Evolutionary conservation across 2,329 filamentous ascomycete species (phyloP).

Genomic region (Geosmithia flava): DNA sequence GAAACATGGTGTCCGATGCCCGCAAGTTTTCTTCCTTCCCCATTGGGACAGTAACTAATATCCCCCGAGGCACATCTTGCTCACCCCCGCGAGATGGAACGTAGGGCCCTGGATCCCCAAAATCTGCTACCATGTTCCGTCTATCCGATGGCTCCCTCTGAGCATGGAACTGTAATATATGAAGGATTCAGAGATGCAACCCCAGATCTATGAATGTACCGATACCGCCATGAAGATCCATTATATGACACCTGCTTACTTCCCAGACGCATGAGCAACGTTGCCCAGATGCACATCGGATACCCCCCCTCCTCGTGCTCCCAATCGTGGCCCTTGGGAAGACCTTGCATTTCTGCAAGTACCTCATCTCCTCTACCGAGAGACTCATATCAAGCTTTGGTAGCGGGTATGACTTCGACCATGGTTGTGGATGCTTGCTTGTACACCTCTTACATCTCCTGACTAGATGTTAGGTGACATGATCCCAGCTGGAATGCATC

Average conservation of each 20-base stretch:
- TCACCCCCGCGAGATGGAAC: not conserved
- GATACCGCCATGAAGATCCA: not conserved
- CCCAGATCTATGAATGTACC: not conserved
- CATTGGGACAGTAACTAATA: not conserved
- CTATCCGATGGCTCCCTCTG: not conserved
- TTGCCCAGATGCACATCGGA: not conserved
- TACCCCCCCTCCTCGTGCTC: not conserved
- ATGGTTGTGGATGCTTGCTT: not conserved
- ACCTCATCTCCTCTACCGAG: not conserved
- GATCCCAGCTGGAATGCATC: not conserved
- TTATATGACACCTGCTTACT: not conserved
- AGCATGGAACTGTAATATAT: not conserved
- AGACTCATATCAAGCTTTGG: not conserved
- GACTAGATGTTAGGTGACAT: not conserved
- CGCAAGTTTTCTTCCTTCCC: not conserved
- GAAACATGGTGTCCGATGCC: not conserved
- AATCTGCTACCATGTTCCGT: not conserved
- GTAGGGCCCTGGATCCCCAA: not conserved
- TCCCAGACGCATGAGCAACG: not conserved
- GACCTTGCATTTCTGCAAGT: not conserved
- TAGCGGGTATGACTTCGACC: not conserved
- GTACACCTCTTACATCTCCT: not conserved
- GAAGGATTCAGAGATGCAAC: not conserved
- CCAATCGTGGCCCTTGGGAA: not conserved
- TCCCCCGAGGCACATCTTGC: not conserved